Percentiles rank a stretch among this genome's conserved stretches.
These are phyloP conservation scores for Sechiopsis laciniata DNA, from an alignment of 306 rosid species.

Conservation along the genomic window DNA sequence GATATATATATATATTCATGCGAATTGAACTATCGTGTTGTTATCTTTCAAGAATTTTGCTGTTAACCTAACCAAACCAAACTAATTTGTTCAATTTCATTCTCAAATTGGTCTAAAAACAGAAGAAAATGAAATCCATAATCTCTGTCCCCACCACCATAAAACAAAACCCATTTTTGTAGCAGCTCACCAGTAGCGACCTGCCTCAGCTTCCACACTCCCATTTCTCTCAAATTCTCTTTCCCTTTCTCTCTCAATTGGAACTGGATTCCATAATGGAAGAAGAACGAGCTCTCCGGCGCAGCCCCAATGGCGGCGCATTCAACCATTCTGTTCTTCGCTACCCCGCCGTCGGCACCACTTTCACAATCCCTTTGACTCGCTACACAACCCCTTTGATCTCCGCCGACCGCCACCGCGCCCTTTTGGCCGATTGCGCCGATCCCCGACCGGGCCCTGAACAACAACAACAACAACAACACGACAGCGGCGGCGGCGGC, in stretches of 20 bases:
- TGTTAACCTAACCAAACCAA: no score
- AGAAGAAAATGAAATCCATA: no score
- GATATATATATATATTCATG: no score
- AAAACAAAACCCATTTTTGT: neutral
- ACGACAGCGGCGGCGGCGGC: constrained; percentile 24
- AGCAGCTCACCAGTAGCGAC: neutral
- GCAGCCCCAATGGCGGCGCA: neutral
- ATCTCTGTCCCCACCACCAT: neutral
- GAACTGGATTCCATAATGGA: constrained; percentile 31
- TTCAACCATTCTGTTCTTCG: constrained; percentile 31
- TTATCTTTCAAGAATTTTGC: no score
- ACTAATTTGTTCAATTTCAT: no score
- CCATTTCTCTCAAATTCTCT: neutral
- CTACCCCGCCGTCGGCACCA: constrained; percentile 29
- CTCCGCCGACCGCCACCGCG: constrained; percentile 38
- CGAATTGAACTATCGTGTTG: no score
- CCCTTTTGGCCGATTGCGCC: constrained; percentile 30
- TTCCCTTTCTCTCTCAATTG: neutral
- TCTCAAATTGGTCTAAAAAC: no score
- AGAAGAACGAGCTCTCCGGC: constrained; percentile 25
- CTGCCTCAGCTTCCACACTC: neutral
- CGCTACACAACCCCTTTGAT: constrained; percentile 38
- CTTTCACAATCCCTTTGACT: constrained; percentile 39
- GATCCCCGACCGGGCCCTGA: constrained; percentile 25
- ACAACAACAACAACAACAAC: constrained; percentile 15